Base-by-base conservation (phyloP, 495 filamentous ascomycete genomes). In the Neurospora africana region DNA sequence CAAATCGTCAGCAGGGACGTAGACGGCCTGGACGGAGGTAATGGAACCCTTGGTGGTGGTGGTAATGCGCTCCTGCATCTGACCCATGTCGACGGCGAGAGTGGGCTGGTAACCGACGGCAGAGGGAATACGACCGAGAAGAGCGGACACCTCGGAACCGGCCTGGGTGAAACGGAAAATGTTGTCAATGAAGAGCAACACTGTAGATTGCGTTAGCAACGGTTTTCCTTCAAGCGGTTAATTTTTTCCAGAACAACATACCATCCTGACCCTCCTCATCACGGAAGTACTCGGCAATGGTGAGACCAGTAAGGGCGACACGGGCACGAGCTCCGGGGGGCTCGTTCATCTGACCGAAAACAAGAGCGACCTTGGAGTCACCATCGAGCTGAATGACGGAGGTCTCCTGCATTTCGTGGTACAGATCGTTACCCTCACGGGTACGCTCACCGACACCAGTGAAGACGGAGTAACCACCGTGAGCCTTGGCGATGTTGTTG, bases 371-470 rank as follows among this genome's bases (percentile, higher is more conserved):
- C 91, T 99, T 99, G 83, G 95, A 99, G 79, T 97, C 94, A 86
- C 95, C 95, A 75, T 99, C 95, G 74, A 99, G 93, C 84, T 99
- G 88, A 86, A 99, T 99, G 89, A 99, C 95, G 86, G 91, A 90
- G 81, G 95, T 99, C 88, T 99, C 94, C 89, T 99, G 95, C 95
- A 99, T 99, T 92, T 99, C 95, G 88, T 99, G 96, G 91, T 99
- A 99, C 89, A 99, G 86, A 91, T 99, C 95, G 90, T 99, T 99
- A 90, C 95, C 95, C 91, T 99, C 95, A 91, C 95, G 95, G 81
- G 95, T 99, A 88, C 95, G 95, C 92, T 99, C 95, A 80, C 95
- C 95, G 85, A 99, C 95, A 93, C 95, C 95, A 82, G 93, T 97
- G 91, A 99, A 99, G 80, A 99, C 96, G 76, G 95, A 99, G 92